Percentiles rank a stretch among this genome's conserved stretches.
phyloP scores from a whole-genome alignment of 2,329 filamentous ascomycete genomes.

The Penicillium sp. region DNA sequence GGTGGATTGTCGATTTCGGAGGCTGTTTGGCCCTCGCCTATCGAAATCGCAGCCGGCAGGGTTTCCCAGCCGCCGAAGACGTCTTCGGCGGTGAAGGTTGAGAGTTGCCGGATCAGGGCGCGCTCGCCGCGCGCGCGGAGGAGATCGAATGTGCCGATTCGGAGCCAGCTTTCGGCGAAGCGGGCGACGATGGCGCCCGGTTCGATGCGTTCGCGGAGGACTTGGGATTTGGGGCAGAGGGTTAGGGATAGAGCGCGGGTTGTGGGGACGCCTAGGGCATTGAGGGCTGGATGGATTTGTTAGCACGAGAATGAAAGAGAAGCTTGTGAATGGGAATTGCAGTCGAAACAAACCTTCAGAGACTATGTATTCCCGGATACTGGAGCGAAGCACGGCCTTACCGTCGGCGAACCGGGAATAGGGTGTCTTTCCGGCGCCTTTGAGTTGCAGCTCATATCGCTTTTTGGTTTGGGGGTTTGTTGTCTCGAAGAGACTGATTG shows the following conservation, averaged over 20 bases:
- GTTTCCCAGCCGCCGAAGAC: slow-evolving; percentile 85
- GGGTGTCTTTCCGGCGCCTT: slow-evolving; percentile 89
- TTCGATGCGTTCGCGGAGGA: slow-evolving; percentile 77
- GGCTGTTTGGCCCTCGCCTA: slow-evolving; percentile 43
- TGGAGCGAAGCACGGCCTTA: slow-evolving; percentile 87
- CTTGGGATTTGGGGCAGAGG: slow-evolving; percentile 70
- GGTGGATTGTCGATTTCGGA: slow-evolving; percentile 47
- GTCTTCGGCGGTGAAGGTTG: slow-evolving; percentile 82
- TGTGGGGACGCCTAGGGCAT: slow-evolving; percentile 81
- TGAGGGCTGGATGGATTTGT: slow-evolving; percentile 53
- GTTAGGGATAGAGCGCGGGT: slow-evolving; percentile 85
- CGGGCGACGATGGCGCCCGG: slow-evolving; percentile 90
- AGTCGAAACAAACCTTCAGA: slow-evolving; percentile 64
- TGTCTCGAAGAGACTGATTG: slow-evolving; percentile 90
- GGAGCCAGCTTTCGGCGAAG: slow-evolving; percentile 88
- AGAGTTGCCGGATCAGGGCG: slow-evolving; percentile 69
- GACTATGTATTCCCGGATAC: slow-evolving; percentile 91
- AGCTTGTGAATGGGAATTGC: too few relatives aligned
- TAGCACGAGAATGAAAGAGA: neutral
- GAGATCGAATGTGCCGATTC: slow-evolving; percentile 96
- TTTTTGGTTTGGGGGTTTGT: slow-evolving; percentile 71
- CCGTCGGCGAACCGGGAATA: slow-evolving; percentile 97
- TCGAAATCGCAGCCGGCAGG: slow-evolving; percentile 63
- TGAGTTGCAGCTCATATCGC: slow-evolving; percentile 89
- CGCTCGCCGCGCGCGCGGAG: slow-evolving; percentile 79